Evolutionary conservation across 2,329 filamentous ascomycete genomes (phyloP).

Genomic region (Cladosporium austrohemisphaericum): DNA sequence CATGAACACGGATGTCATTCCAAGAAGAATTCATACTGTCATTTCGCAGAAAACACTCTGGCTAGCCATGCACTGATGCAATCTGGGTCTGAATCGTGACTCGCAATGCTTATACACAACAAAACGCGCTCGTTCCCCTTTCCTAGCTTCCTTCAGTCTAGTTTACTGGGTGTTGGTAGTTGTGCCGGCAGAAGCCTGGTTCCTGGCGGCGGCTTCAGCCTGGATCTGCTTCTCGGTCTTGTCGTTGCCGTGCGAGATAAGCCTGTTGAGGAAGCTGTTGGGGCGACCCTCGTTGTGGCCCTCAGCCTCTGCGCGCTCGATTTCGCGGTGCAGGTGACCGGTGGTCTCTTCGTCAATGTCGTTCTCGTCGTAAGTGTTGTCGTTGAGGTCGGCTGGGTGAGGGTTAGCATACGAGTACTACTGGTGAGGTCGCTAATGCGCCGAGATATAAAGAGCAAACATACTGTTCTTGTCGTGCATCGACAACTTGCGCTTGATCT

Average conservation of each 20-base stretch:
- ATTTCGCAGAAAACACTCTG: constrained; percentile 7
- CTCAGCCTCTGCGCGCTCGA: constrained; percentile 32
- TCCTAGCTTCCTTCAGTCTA: too few relatives aligned
- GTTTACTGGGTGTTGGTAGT: too few relatives aligned
- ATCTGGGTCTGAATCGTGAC: background rate
- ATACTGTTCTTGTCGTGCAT: constrained; percentile 37
- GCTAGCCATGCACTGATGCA: constrained; percentile 4
- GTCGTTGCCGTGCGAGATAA: constrained; percentile 38
- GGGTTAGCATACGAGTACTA: background rate
- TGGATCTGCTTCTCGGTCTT: constrained; percentile 37
- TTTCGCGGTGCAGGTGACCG: constrained; percentile 34
- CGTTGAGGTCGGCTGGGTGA: constrained; percentile 28
- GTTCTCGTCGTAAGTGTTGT: constrained; percentile 28
- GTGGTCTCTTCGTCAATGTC: constrained; percentile 37
- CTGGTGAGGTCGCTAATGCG: background rate
- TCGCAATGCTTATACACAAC: constrained; percentile 11
- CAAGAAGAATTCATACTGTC: constrained; percentile 8
- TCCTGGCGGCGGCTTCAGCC: background rate
- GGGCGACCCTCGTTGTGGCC: constrained; percentile 32
- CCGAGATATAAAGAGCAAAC: background rate
- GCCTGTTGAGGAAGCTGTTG: constrained; percentile 36
- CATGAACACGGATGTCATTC: background rate
- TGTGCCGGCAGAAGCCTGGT: background rate
- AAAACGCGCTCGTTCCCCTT: too few relatives aligned
- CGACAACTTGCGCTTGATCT: constrained; percentile 37